phyloP scores from a whole-genome alignment of 2,329 filamentous ascomycete species.

The Aureobasidium sp. region DNA sequence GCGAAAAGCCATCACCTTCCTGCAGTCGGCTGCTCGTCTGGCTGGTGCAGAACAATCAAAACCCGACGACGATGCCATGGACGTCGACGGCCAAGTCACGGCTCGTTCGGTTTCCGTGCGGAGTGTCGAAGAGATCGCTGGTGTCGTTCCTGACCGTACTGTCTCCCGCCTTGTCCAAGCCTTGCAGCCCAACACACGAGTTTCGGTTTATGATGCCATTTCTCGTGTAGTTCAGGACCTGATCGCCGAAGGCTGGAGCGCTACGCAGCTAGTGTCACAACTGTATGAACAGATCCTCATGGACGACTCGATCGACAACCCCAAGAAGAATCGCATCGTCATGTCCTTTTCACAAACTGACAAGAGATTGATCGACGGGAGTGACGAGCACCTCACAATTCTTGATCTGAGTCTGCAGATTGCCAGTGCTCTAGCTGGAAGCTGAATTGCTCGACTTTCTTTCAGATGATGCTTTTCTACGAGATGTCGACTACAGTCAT shows the following conservation, averaged over 20 bases:
- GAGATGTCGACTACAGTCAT: neutral
- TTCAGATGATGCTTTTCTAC: neutral
- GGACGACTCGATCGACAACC: constrained; percentile 70
- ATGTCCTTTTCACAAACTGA: constrained; percentile 88
- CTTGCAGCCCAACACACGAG: constrained; percentile 63
- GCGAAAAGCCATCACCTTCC: constrained; percentile 88
- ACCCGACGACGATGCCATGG: constrained; percentile 55
- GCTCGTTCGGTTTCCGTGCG: constrained; percentile 60
- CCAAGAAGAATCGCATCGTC: constrained; percentile 85
- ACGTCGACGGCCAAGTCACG: constrained; percentile 31
- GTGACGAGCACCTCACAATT: constrained; percentile 89
- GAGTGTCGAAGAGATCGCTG: constrained; percentile 89
- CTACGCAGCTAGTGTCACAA: constrained; percentile 77
- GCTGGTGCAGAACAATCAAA: constrained; percentile 50
- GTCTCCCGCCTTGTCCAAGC: constrained; percentile 64
- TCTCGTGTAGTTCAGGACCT: constrained; percentile 79
- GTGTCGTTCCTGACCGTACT: constrained; percentile 74
- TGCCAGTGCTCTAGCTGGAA: constrained; percentile 21
- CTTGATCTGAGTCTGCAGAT: constrained; percentile 78
- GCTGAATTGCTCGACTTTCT: neutral
- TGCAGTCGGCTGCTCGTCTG: constrained; percentile 88
- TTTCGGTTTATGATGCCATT: constrained; percentile 63
- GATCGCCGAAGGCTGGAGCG: constrained; percentile 95
- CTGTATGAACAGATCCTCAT: constrained; percentile 71
- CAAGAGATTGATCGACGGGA: constrained; percentile 87